phyloP scores from a whole-genome alignment of 768 basidiomycete genomes.

The Mycena galericulata region DNA sequence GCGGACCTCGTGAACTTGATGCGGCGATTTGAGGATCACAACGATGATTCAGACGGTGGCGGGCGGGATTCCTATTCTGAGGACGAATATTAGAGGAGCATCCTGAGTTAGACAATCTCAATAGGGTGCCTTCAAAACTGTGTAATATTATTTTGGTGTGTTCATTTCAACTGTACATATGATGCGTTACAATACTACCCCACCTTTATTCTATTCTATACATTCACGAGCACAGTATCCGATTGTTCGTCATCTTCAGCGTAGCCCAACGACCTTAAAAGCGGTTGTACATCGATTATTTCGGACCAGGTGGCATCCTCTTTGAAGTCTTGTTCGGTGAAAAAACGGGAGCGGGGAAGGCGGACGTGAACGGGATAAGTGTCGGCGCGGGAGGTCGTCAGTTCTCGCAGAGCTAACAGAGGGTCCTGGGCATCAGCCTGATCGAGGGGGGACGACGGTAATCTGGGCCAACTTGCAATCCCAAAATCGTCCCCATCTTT shows the following conservation, averaged over 20 bases:
- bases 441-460: not conserved
- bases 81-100: not conserved
- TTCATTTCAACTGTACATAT: not conserved
- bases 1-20: not conserved
- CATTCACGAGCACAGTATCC: not conserved
- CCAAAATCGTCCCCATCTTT: slow-evolving; percentile 5
- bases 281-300: slow-evolving; percentile 8
- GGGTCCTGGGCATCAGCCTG: not conserved
- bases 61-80: not conserved
- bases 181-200: not conserved
- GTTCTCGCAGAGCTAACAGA: not conserved
- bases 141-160: too few species aligned
- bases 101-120: too few species aligned
- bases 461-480: slow-evolving; percentile 1
- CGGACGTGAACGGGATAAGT: slow-evolving; percentile 1
- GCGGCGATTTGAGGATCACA: not conserved
- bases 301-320: not conserved
- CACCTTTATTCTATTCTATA: not conserved
- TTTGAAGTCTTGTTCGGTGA: slow-evolving; percentile 11
- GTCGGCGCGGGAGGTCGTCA: not conserved
- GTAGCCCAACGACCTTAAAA: slow-evolving; percentile 8
- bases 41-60: not conserved
- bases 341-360: slow-evolving; percentile 14
- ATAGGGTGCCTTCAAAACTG: too few species aligned
- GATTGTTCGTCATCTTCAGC: not conserved